Percentiles rank a stretch among this genome's conserved stretches.
phyloP scores from a whole-genome alignment of 306 rosid genomes.

The Cucurbita ficifolia region DNA sequence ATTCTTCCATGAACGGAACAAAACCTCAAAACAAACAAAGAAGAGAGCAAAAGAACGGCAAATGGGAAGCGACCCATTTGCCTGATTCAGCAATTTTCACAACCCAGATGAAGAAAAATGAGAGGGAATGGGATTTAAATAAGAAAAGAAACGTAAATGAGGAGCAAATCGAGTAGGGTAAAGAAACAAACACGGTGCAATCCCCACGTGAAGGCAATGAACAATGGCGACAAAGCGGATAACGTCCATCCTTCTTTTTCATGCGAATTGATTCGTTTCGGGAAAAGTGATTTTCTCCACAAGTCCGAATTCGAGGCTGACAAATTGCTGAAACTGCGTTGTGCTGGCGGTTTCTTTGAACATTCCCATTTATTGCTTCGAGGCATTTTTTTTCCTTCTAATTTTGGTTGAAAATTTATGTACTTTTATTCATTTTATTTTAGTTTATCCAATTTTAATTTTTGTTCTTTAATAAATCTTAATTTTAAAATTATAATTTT shows the following conservation, averaged over 20 bases:
- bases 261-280: background rate
- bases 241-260: background rate
- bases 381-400: background rate
- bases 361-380: background rate
- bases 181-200: background rate
- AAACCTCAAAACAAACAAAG: conserved; percentile 13
- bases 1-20: conserved; percentile 19
- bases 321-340: background rate
- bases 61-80: conserved; percentile 24
- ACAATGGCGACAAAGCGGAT: background rate
- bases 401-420: no score
- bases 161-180: background rate
- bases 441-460: no score
- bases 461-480: no score
- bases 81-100: background rate
- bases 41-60: background rate
- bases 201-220: background rate
- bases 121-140: background rate
- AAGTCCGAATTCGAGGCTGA: background rate
- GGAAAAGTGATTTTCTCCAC: background rate
- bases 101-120: background rate
- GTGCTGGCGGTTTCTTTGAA: background rate
- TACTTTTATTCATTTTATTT: no score
- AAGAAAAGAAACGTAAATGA: background rate
- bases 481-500: no score